phyloP scores from a whole-genome alignment of 768 basidiomycete genomes.

The Artomyces pyxidatus region DNA sequence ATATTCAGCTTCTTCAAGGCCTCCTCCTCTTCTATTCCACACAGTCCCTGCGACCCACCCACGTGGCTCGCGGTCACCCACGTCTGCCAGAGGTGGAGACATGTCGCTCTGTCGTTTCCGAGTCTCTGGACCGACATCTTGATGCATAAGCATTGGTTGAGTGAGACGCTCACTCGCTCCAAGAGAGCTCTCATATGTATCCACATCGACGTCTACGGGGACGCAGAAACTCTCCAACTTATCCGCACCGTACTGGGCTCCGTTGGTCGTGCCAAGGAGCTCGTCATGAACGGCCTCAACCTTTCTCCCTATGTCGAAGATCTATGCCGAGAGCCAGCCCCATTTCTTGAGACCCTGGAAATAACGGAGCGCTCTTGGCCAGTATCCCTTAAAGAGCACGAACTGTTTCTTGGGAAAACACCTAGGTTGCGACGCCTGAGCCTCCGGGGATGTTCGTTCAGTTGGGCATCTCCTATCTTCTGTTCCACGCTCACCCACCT shows the following conservation, averaged over 20 bases:
- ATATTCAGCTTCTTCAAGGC: not conserved
- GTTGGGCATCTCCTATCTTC: not conserved
- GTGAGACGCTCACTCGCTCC: slow-evolving; percentile 9
- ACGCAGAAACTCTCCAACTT: not conserved
- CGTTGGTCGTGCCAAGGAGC: not conserved
- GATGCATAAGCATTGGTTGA: slow-evolving; percentile 6
- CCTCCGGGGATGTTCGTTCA: not conserved
- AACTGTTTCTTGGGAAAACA: not conserved
- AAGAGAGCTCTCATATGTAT: slow-evolving; percentile 4
- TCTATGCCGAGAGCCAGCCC: not conserved
- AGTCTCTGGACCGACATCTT: slow-evolving; percentile 9
- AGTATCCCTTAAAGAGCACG: not conserved
- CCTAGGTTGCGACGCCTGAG: not conserved
- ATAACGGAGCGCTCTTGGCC: not conserved
- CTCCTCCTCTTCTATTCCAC: not conserved
- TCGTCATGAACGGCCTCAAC: not conserved
- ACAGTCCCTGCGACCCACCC: not conserved
- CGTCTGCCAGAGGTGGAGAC: slow-evolving; percentile 10
- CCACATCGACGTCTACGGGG: slow-evolving; percentile 1
- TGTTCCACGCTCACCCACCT: not conserved
- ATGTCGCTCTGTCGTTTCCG: slow-evolving; percentile 8
- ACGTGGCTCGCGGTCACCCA: slow-evolving; percentile 13
- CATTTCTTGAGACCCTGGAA: not conserved
- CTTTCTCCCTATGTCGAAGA: not conserved
- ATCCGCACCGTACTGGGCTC: not conserved